Base-by-base conservation (phyloP, 805 yeast genomes). In the Barnettozyma wickerhamii region DNA sequence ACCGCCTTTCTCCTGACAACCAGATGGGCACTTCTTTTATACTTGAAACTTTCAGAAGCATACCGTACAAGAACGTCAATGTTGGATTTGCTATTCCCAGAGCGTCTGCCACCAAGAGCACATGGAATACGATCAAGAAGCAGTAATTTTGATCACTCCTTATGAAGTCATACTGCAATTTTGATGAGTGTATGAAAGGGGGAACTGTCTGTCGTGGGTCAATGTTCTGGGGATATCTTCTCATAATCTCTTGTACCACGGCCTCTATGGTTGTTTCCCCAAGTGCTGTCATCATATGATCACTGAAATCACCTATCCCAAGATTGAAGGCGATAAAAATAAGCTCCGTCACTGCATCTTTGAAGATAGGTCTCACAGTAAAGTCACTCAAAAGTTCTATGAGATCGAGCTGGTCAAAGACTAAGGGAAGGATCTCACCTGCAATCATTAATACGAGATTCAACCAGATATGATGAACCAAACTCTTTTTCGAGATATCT, bases 51-150 rank as follows among this genome's bases (percentile, higher is more conserved):
- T 19, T 38, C 13, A 31, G 7, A 14, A 35, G 33, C 15, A 39
- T 20, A 4, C 44, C 49, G 17, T 49, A 47, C 4, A 49, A 19
- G 17, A 40, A 44, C 6, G 45, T 45, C 13, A 44, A 26, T 17
- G 37, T 38, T 10, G 52, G 44, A 20, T 43, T 41, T 13, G 41
- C 42, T 10, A 39, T 37, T 2, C 31, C 29, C 4, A 33, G 21
- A 3, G 18, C 14, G 28, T 50, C 54, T 10, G 53, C 37, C 6
- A 45, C 18, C 29, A 45, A 34, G 7, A 51, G 35, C 7, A 36
- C 19, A 20, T 50, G 54, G 33, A 42, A 50, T 13, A 51, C 4
- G 33, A 45, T 20, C 10, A 45, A 10, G 10, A 43, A 20, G 3
- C 44, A 21, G 20, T 45, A 42, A 18, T 38, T 39, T n/a, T 41